Evolutionary conservation across 257 asterid genomes (phyloP), one percentile per base, ranked within the genome.

Genomic region (Orobanche coerulescens): DNA sequence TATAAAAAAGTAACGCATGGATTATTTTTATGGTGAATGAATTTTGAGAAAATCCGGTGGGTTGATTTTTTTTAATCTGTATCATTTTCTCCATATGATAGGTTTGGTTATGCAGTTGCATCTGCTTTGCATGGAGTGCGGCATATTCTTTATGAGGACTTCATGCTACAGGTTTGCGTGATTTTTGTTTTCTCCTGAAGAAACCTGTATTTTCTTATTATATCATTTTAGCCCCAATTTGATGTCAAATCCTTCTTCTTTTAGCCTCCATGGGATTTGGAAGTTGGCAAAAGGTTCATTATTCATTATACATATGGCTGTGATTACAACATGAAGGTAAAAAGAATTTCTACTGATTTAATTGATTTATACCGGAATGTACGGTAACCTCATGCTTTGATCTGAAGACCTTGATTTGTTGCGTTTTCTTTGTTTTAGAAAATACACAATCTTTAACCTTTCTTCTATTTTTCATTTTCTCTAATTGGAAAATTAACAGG

Each of bases 301-400:
- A 83, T 93, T 69, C 99, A 90, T 73, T 93, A 86, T 62, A 87
- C 99, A 11, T 93, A 93, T 69, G 99, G 99, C 39, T 93, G 99
- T 61, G 97, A 90, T 74, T 93, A 86, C 79, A 79, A 71, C 73
- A 84, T 88, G 96, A 84, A 92, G 98, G 98, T 88, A 79, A 42
- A 61, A 53, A 15, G 14, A 20, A 15, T 53, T 33, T 64, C 13
- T 28, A 3, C 52, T 16, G 49, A 31, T 61, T 50, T 11, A n/a
- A 4, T 39, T 65, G 25, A 34, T 18, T 58, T 13, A 13, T 50
- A 7, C 20, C 52, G 56, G 26, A 2, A 50, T 51, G 11, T 12
- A 7, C 3, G 58, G 20, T 10, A 12, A 7, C 22, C n/a, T 54
- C 31, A 6, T 47, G 47, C 14, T 65, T 67, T 36, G 73, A 47